phyloP scores from a whole-genome alignment of 2,329 filamentous ascomycete genomes.

The Neurospora sp. region DNA sequence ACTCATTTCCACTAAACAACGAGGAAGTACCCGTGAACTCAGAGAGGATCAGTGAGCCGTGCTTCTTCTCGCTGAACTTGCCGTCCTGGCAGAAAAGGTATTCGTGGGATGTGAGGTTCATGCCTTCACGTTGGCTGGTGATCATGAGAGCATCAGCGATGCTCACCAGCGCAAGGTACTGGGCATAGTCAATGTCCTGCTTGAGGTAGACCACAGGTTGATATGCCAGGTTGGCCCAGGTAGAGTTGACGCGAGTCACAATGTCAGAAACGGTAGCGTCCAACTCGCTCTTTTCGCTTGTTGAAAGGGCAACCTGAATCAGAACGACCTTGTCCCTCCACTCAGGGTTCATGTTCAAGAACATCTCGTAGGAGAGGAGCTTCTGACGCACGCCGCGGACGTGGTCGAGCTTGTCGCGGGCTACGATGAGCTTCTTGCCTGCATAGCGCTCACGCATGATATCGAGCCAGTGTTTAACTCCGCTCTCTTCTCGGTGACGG shows the following conservation, averaged over 20 bases:
- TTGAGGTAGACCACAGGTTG: conserved; percentile 90
- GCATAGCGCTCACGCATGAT: conserved; percentile 76
- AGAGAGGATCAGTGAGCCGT: conserved; percentile 82
- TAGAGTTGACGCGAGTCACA: conserved; percentile 86
- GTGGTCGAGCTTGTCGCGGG: conserved; percentile 86
- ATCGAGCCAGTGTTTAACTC: conserved; percentile 69
- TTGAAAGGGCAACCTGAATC: conserved; percentile 88
- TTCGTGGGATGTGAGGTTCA: conserved; percentile 94
- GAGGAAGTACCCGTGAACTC: conserved; percentile 92
- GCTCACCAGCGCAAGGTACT: conserved; percentile 85
- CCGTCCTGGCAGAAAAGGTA: conserved; percentile 92
- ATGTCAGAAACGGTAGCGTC: conserved; percentile 88
- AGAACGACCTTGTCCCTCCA: conserved; percentile 83
- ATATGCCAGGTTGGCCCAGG: conserved; percentile 82
- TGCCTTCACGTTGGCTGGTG: conserved; percentile 88
- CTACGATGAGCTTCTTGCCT: conserved; percentile 84
- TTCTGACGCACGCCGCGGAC: conserved; percentile 91
- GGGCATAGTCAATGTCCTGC: conserved; percentile 86
- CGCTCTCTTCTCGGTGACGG: conserved; percentile 57
- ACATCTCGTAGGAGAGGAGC: conserved; percentile 82
- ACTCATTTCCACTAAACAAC: conserved; percentile 69
- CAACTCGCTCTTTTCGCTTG: conserved; percentile 78
- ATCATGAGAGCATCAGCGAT: conserved; percentile 91
- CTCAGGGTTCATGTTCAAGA: conserved; percentile 86
- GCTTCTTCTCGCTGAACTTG: conserved; percentile 60